A percentile compares a stretch with the other conserved stretches of the same genome.
These are phyloP conservation scores for Rhodocollybia butyracea DNA, from an alignment of 768 basidiomycete genomes.

Conservation along the genomic window DNA sequence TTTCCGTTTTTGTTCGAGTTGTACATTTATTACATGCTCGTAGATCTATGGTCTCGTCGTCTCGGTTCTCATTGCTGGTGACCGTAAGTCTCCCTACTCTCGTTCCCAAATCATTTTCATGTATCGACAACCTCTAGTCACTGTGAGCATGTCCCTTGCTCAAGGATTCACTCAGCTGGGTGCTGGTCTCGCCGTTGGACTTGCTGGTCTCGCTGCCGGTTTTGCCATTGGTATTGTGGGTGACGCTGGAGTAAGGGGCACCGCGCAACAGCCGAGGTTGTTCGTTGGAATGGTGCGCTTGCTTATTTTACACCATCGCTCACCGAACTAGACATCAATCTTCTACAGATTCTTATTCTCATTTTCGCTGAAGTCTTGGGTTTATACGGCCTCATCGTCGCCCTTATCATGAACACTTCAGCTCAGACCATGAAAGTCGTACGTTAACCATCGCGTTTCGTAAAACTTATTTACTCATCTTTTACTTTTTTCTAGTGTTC, in stretches of 20 bases:
- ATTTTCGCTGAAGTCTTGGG: constrained; percentile 96
- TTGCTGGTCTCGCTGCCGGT: constrained; percentile 94
- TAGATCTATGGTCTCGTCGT: constrained; percentile 99
- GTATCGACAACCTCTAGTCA: constrained; percentile 48
- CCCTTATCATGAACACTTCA: constrained; percentile 92
- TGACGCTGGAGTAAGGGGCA: constrained; percentile 97
- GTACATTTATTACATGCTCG: constrained; percentile 1
- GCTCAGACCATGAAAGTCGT: constrained; percentile 33
- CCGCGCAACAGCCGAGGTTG: constrained; percentile 92
- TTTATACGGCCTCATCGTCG: constrained; percentile 92
- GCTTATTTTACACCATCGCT: not conserved
- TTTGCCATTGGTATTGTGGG: constrained; percentile 99
- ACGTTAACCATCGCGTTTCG: not conserved
- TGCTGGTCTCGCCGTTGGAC: constrained; percentile 88
- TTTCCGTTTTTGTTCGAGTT: not conserved
- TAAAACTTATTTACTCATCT: not conserved
- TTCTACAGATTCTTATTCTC: constrained; percentile 91
- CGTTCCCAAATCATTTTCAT: not conserved
- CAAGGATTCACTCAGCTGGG: constrained; percentile 93
- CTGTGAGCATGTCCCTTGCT: constrained; percentile 81
- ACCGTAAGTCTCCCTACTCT: constrained; percentile 53
- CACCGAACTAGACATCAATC: not conserved
- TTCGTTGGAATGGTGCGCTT: constrained; percentile 89
- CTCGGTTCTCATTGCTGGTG: constrained; percentile 90
- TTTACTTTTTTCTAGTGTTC: not conserved